Evolutionary conservation across 2,329 filamentous ascomycete genomes (phyloP), one percentile per base, ranked within the genome.

Genomic region (Alternaria arborescens): DNA sequence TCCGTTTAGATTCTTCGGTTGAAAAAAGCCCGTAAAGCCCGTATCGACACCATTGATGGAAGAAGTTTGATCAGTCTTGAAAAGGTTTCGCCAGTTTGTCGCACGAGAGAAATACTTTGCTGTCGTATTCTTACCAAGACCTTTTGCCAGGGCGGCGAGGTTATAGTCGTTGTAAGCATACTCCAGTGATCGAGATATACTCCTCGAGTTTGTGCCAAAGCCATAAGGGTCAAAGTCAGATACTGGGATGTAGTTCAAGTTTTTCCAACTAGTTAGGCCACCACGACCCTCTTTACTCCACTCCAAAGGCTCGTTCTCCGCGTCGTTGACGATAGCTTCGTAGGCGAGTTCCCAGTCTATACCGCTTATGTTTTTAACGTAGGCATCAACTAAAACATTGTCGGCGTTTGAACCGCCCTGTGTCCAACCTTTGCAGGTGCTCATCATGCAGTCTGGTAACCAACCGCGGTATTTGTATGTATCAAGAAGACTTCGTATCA

Each of bases 371-470:
- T 89, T 88, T 73, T 93, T 93, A 36, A 92, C 65, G 62, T 86
- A 92, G 0, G 87, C 88, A 68, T 93, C 91, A 0, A 88, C 87
- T 3, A 93, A 78, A 0, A 93, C 83, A 16, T 89, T 84, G 69
- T 93, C 91, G 3, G 91, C 90, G 60, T 93, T 92, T 0, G 89
- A 91, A 0, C 91, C 91, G 11, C 91, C 90, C 79, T 93, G 91
- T 0, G 90, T 93, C 70, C 85, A 89, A 0, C 91, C 91, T 72
- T 90, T 91, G 73, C 86, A 91, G 1, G 92, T 82, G n/a, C 85
- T 88, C 90, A 93, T 93, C 36, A 89, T 87, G 64, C 90, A 93
- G 70, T 93, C 91, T 0, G 91, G 91, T 1, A 93, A 81, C 83
- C 88, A 92, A 1, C 90, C 91, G 65, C 90, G 85, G 57, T 92